Conservation (phyloP, 2,329 filamentous ascomycete species). For the Cephalotrichum gorgonifer region DNA sequence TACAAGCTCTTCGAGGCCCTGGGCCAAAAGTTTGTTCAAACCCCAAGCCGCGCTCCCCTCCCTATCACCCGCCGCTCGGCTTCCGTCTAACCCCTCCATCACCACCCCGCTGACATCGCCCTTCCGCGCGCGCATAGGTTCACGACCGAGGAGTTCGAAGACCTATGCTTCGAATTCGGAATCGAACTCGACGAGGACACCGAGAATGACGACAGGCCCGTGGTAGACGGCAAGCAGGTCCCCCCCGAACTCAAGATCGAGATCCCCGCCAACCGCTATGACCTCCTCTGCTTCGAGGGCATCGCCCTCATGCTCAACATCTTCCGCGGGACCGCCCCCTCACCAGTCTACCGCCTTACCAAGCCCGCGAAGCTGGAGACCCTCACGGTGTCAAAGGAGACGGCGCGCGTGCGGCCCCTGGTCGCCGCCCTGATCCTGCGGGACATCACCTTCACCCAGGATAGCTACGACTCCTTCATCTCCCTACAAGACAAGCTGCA, state of each 20-base stretch:
- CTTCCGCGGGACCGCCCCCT: conserved; percentile 66
- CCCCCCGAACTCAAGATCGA: conserved; percentile 94
- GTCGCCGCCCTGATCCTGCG: conserved; percentile 84
- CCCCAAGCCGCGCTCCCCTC: conserved; percentile 10
- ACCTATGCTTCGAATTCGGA: conserved; percentile 96
- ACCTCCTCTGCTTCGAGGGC: conserved; percentile 96
- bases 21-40: conserved; percentile 59
- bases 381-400: conserved; percentile 69
- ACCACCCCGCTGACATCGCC: conserved; percentile 6
- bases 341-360: conserved; percentile 72
- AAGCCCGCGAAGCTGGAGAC: conserved; percentile 68
- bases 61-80: conserved; percentile 5
- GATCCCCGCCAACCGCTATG: conserved; percentile 87
- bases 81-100: conserved; percentile 12
- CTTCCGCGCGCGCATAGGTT: conserved; percentile 39
- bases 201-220: conserved; percentile 56
- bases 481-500: conserved; percentile 95
- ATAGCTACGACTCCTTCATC: conserved; percentile 94
- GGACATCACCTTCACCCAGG: conserved; percentile 84
- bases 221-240: conserved; percentile 71
- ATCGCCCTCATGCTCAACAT: conserved; percentile 94
- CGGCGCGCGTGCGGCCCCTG: conserved; percentile 71
- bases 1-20: conserved; percentile 89
- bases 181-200: conserved; percentile 98
- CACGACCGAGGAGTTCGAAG: conserved; percentile 91